A percentile compares a stretch with the other conserved stretches of the same genome.
Conservation (phyloP, 2,329 filamentous ascomycete genomes). For the Diaporthe citri region DNA sequence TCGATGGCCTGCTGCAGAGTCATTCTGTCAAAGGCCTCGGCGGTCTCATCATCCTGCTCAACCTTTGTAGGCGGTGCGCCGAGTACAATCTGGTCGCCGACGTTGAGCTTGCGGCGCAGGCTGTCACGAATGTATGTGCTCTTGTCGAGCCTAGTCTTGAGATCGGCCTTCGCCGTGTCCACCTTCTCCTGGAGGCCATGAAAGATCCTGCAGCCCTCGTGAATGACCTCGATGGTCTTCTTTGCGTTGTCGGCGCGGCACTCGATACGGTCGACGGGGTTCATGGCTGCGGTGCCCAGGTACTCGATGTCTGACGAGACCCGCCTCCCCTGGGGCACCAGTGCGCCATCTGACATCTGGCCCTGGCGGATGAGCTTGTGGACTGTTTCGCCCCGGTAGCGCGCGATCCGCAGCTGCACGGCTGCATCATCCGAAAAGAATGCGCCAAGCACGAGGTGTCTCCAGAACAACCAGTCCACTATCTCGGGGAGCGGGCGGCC, state of each 20-base stretch:
- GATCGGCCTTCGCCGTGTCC: conserved; percentile 17
- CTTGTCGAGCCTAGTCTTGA: conserved; percentile 31
- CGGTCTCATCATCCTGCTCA: conserved; percentile 2
- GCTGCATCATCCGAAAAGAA: conserved; percentile 14
- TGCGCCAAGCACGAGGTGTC: conserved; percentile 2
- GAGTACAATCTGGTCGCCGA: not conserved
- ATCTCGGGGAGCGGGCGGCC: not conserved
- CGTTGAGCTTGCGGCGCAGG: conserved; percentile 17
- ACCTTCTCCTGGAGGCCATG: conserved; percentile 29
- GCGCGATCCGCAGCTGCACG: not conserved
- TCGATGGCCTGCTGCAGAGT: conserved; percentile 25
- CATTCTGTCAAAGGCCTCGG: conserved; percentile 17
- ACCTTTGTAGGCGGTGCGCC: not conserved
- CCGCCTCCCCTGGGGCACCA: not conserved
- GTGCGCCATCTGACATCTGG: conserved; percentile 10
- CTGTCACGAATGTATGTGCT: conserved; percentile 13
- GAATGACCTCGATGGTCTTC: conserved; percentile 4
- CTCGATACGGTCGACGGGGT: conserved; percentile 26
- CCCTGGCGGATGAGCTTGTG: conserved; percentile 32
- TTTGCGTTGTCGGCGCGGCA: conserved; percentile 24
- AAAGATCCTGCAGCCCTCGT: conserved; percentile 27
- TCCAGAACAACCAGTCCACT: conserved; percentile 32
- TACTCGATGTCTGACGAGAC: conserved; percentile 21
- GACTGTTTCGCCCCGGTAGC: conserved; percentile 3
- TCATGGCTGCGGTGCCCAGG: conserved; percentile 9